These are phyloP conservation scores for Trametopsis cervina DNA, from an alignment of 768 basidiomycete genomes.

Conservation along the genomic window DNA sequence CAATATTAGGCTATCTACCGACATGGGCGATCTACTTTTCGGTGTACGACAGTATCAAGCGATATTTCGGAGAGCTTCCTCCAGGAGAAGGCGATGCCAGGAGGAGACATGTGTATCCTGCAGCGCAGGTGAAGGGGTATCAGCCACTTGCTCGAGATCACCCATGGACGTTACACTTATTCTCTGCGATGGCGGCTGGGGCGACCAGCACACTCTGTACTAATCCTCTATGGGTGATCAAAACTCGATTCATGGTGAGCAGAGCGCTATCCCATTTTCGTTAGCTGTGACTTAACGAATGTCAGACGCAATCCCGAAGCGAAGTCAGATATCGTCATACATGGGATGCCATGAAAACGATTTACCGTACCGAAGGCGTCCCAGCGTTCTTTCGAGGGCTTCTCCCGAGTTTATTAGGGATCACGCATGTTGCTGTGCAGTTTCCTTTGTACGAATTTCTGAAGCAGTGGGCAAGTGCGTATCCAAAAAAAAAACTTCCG, in stretches of 20 bases:
- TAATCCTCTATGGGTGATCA: slow-evolving; percentile 98
- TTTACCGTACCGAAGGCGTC: slow-evolving; percentile 84
- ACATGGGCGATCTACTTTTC: slow-evolving; percentile 99
- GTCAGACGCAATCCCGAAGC: slow-evolving; percentile 74
- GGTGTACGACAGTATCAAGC: slow-evolving; percentile 95
- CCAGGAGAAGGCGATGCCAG: slow-evolving; percentile 29
- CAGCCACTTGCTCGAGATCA: slow-evolving; percentile 76
- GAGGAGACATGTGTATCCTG: slow-evolving; percentile 67
- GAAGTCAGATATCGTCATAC: slow-evolving; percentile 86
- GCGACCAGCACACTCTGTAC: slow-evolving; percentile 90
- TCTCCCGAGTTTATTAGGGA: slow-evolving; percentile 87
- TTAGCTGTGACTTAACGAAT: not conserved
- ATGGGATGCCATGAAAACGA: slow-evolving; percentile 80
- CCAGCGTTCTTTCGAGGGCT: slow-evolving; percentile 93
- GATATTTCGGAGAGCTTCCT: slow-evolving; percentile 63
- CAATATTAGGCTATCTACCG: slow-evolving; percentile 92
- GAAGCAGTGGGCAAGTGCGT: slow-evolving; percentile 81
- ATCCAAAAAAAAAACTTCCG: too few species aligned
- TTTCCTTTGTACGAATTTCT: slow-evolving; percentile 95
- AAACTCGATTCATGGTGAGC: slow-evolving; percentile 95
- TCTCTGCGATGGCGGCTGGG: slow-evolving; percentile 95
- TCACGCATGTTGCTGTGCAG: slow-evolving; percentile 92
- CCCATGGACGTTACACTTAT: slow-evolving; percentile 81
- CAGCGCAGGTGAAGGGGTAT: slow-evolving; percentile 80
- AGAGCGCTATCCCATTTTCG: slow-evolving; percentile 10